phyloP scores from a whole-genome alignment of 176 grass and related monocot genomes.

The Cenchrus fungigraminus region DNA sequence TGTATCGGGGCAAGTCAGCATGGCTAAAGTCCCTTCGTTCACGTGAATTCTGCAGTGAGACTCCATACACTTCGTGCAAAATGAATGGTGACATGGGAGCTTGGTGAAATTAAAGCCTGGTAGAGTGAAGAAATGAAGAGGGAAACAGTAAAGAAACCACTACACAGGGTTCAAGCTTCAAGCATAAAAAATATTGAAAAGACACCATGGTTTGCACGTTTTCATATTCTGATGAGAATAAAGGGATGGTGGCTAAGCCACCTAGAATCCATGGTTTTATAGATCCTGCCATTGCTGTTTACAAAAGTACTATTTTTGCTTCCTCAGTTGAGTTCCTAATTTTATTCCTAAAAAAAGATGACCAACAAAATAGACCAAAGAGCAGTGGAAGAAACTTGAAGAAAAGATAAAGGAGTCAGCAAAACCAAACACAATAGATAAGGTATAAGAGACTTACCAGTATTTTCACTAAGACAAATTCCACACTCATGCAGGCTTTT shows the following conservation, averaged over 20 bases:
- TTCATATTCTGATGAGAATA: neutral
- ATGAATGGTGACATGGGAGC: slow-evolving; percentile 67
- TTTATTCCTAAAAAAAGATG: slow-evolving; percentile 5
- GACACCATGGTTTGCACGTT: neutral
- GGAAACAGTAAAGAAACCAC: neutral
- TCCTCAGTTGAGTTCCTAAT: neutral
- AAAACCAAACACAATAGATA: slow-evolving; percentile 28
- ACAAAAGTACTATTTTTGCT: neutral
- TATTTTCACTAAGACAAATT: slow-evolving; percentile 67
- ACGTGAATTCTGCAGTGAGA: slow-evolving; percentile 71
- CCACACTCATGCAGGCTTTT: slow-evolving; percentile 52
- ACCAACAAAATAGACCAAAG: slow-evolving; percentile 10
- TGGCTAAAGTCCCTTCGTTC: slow-evolving; percentile 65
- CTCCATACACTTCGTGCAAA: slow-evolving; percentile 69
- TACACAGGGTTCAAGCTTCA: neutral
- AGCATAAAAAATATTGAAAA: neutral
- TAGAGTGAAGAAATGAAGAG: slow-evolving; percentile 18
- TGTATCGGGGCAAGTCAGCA: slow-evolving; percentile 57
- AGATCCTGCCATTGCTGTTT: neutral
- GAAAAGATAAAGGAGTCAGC: neutral
- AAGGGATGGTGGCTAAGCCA: neutral
- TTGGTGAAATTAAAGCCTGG: slow-evolving; percentile 63
- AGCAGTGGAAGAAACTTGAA: neutral
- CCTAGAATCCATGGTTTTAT: neutral
- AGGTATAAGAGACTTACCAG: slow-evolving; percentile 40